Evolutionary conservation across 2,329 filamentous ascomycete species (phyloP).

Genomic region (Onygenales sp.): DNA sequence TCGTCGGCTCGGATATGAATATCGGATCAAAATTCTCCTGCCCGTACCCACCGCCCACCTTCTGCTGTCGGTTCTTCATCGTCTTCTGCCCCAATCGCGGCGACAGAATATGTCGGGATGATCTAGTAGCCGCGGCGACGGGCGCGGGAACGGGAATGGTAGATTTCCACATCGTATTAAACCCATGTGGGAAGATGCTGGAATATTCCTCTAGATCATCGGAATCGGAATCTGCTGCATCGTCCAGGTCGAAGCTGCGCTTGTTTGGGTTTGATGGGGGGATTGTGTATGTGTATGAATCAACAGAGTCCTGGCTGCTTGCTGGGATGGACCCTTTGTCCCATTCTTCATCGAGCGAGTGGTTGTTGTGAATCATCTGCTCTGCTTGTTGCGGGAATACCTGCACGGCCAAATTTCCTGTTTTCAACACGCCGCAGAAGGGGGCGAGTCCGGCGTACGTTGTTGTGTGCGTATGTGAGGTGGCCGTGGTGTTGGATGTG

Average conservation of each 20-base stretch:
- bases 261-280: conserved; percentile 25
- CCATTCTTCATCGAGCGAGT: conserved; percentile 25
- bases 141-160: conserved; percentile 19
- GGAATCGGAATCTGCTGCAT: conserved; percentile 29
- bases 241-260: conserved; percentile 31
- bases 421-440: conserved; percentile 70
- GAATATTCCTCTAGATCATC: conserved; percentile 12
- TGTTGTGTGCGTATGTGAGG: conserved; percentile 41
- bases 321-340: conserved; percentile 31
- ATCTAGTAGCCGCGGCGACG: neutral
- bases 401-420: conserved; percentile 59
- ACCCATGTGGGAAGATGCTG: neutral
- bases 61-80: conserved; percentile 9
- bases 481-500: conserved; percentile 15
- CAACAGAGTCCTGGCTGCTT: conserved; percentile 29
- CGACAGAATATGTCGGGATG: conserved; percentile 20
- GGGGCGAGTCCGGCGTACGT: conserved; percentile 56
- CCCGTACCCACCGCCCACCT: conserved; percentile 12
- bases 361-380: conserved; percentile 11
- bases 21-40: conserved; percentile 9
- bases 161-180: conserved; percentile 8
- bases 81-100: conserved; percentile 23
- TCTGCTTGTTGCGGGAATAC: conserved; percentile 29
- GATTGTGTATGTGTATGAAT: conserved; percentile 11
- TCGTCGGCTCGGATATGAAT: conserved; percentile 9